Evolutionary conservation across 1,284 basidiomycete genomes (phyloP).

Genomic region (Malassezia vespertilionis): DNA sequence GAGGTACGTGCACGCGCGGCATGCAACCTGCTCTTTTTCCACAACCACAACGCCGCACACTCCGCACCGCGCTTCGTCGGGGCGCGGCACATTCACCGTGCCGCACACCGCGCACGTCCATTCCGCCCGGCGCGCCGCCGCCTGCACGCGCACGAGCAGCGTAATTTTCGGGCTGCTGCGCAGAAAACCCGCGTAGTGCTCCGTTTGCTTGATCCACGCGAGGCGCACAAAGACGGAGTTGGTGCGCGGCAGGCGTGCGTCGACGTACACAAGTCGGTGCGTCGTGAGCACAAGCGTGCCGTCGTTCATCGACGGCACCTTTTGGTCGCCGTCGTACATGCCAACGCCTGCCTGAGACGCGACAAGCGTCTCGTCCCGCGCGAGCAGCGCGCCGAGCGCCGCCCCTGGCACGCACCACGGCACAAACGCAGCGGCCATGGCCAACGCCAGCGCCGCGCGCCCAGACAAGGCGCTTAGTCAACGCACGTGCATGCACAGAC

Average conservation of each 20-base stretch:
- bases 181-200: constrained; percentile 84
- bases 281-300: constrained; percentile 68
- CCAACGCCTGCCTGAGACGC: constrained; percentile 35
- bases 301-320: constrained; percentile 61
- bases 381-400: constrained; percentile 4
- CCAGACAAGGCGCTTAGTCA: no score
- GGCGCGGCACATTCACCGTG: constrained; percentile 20
- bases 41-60: constrained; percentile 28
- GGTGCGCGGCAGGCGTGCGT: constrained; percentile 53
- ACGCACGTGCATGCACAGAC: background rate
- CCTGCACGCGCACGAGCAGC: constrained; percentile 47
- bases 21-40: constrained; percentile 46
- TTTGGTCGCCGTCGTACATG: constrained; percentile 56
- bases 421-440: no score
- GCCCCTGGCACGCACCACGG: constrained; percentile 7
- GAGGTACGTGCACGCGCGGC: constrained; percentile 79
- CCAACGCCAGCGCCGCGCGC: no score
- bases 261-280: constrained; percentile 73
- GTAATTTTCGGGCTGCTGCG: constrained; percentile 82
- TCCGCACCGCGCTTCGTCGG: constrained; percentile 19
- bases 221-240: constrained; percentile 53
- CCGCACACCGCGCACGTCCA: constrained; percentile 39
- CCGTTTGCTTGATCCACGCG: constrained; percentile 62
- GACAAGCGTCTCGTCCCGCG: constrained; percentile 32
- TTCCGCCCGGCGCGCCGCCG: constrained; percentile 7